Base-by-base conservation (phyloP, 345 rosid genomes). In the Melaleuca quinquenervia region DNA sequence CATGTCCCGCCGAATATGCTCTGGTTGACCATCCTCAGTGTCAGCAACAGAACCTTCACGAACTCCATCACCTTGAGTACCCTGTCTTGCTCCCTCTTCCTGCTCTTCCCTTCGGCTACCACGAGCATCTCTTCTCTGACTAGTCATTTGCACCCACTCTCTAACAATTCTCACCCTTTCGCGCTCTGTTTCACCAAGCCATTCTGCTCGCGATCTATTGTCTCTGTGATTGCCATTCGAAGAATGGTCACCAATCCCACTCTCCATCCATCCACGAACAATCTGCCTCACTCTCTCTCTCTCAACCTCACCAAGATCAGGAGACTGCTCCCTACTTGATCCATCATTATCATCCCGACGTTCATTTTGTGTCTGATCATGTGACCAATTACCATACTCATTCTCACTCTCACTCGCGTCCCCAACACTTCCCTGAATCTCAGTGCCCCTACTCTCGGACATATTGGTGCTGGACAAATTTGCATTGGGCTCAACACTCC, bases 201-300 rank as follows among this genome's bases (percentile, higher is more conserved):
- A 98, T 87, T 98, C 99, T 24, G 91, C 94, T 92, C 98, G 92
- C 13, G 96, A 90, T 84, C 90, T 94, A 82, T 91, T 92, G 44
- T 88, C 93, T 89, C 94, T 90, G 83, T 90, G 98, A 50, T 95
- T 86, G 22, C 90, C 90, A 89, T 89, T 95, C 26, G 96, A 89
- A 7, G 97, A 89, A 87, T 86, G 97, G 84, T 93, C 96, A 87
- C 94, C 88, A 48, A 93, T 91, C 58, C 96, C 98, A 88, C 91
- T 95, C 85, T 94, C 97, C 98, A 93, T 95, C 99, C 98, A 96
- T 83, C 99, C 99, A 85, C 95, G 94, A 49, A 90, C 97, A 85
- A 96, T 98, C 84, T 98, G 98, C 88, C 99, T 94, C 87, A 96
- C 98, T 80, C 99, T 93, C 93, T 95, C 99, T 91, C 99, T 94